Evolutionary conservation across 2,329 filamentous ascomycete species (phyloP).

Genomic region (Fusarium siculi): DNA sequence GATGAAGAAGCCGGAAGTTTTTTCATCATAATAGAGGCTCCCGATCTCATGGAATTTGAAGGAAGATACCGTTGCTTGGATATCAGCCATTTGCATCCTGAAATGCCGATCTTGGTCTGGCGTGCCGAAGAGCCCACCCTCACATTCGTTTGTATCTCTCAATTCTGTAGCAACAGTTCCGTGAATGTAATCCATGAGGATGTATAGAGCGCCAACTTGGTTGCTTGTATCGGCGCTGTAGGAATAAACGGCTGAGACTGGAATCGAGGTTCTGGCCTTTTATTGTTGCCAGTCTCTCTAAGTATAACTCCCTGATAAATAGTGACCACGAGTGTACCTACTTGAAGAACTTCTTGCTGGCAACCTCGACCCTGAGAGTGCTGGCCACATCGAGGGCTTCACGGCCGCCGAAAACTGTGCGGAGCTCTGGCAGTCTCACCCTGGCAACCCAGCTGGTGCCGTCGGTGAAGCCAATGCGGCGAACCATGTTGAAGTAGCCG

Average conservation of each 20-base stretch:
- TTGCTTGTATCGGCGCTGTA: not conserved
- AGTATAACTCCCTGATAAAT: too few species aligned
- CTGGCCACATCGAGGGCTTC: not conserved
- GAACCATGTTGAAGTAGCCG: not conserved
- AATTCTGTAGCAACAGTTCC: not conserved
- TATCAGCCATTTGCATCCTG: not conserved
- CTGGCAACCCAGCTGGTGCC: not conserved
- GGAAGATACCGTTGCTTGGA: not conserved
- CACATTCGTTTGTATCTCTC: not conserved
- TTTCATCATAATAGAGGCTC: not conserved
- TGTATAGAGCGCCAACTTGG: not conserved
- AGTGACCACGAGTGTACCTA: too few species aligned
- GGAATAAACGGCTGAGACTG: not conserved
- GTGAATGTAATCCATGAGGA: not conserved
- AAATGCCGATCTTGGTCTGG: not conserved
- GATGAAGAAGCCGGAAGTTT: not conserved
- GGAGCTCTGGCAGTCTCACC: not conserved
- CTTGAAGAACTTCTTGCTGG: not conserved
- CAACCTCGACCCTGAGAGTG: not conserved
- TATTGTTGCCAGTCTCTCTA: too few species aligned
- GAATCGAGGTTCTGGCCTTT: not conserved
- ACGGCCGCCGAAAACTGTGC: rapidly evolving
- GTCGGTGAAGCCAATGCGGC: not conserved
- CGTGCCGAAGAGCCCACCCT: not conserved
- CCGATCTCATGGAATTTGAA: not conserved